phyloP scores from a whole-genome alignment of 2,329 filamentous ascomycete genomes.

The Ramularia endophylla region DNA sequence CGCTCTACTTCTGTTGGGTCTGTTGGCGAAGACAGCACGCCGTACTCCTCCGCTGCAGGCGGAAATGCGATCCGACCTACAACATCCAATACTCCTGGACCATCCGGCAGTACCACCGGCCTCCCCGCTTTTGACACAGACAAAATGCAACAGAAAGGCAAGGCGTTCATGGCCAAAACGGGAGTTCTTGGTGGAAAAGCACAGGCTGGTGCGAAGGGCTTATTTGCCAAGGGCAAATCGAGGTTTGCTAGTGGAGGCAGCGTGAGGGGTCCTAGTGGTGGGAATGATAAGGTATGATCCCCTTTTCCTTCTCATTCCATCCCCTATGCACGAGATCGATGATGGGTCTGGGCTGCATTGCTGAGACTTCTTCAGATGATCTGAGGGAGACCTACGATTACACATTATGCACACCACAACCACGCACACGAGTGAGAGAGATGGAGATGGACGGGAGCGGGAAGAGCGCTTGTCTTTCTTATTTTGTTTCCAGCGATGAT shows the following conservation, averaged over 20 bases:
- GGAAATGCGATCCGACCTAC: constrained; percentile 1
- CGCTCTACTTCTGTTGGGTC: constrained; percentile 23
- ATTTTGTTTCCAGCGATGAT: background rate
- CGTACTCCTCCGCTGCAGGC: constrained; percentile 7
- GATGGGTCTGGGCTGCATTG: constrained; percentile 2
- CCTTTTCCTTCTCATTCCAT: constrained; percentile 36
- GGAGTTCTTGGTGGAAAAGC: constrained; percentile 64
- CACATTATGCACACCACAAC: too few relatives aligned
- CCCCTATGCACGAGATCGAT: background rate
- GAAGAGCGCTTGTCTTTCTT: too few relatives aligned
- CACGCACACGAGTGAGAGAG: background rate
- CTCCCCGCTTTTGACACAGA: constrained; percentile 23
- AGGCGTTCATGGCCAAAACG: constrained; percentile 80
- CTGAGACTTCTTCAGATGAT: constrained; percentile 11
- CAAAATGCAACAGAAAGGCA: constrained; percentile 70
- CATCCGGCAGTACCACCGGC: constrained; percentile 5
- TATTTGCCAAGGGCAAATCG: constrained; percentile 85
- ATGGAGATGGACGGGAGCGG: too few relatives aligned
- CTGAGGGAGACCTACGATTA: constrained; percentile 3
- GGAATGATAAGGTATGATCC: constrained; percentile 78
- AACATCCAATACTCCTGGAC: constrained; percentile 4
- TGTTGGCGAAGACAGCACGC: too few relatives aligned
- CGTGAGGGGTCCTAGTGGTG: constrained; percentile 52
- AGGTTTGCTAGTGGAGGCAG: constrained; percentile 51
- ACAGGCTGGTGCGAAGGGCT: constrained; percentile 77